These are phyloP conservation scores for Lenzites betulinus DNA, from an alignment of 768 basidiomycete genomes.

Conservation along the genomic window DNA sequence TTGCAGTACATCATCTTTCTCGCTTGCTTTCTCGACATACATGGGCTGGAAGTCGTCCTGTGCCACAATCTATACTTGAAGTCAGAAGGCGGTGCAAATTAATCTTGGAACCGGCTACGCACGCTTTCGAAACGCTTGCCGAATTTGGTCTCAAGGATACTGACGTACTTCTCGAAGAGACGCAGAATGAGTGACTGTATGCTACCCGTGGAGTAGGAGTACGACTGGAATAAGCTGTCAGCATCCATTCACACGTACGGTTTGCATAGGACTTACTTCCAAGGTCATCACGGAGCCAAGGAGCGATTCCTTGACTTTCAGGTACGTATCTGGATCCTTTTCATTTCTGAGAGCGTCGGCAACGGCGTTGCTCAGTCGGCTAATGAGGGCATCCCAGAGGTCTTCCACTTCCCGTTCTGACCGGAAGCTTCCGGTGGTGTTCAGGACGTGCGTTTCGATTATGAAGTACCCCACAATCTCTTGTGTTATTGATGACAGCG, in stretches of 20 bases:
- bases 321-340: slow-evolving; percentile 77
- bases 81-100: background rate
- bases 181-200: slow-evolving; percentile 84
- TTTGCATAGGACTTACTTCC: slow-evolving; percentile 56
- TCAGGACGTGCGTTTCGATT: slow-evolving; percentile 89
- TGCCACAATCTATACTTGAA: slow-evolving; percentile 62
- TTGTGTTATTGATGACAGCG: slow-evolving; percentile 78
- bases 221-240: slow-evolving; percentile 54
- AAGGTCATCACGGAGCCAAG: slow-evolving; percentile 88
- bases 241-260: background rate
- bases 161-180: slow-evolving; percentile 88
- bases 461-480: slow-evolving; percentile 98
- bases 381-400: slow-evolving; percentile 87
- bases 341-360: slow-evolving; percentile 72
- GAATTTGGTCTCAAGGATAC: slow-evolving; percentile 79
- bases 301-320: slow-evolving; percentile 82
- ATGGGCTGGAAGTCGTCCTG: slow-evolving; percentile 91
- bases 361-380: slow-evolving; percentile 71
- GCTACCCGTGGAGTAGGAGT: slow-evolving; percentile 81
- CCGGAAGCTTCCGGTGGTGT: slow-evolving; percentile 88
- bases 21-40: slow-evolving; percentile 60
- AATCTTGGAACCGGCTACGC: slow-evolving; percentile 25
- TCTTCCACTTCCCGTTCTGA: slow-evolving; percentile 90
- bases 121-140: slow-evolving; percentile 81
- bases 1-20: slow-evolving; percentile 74